Evolutionary conservation across 495 filamentous ascomycete genomes (phyloP).

Genomic region (Xylaria sp.): DNA sequence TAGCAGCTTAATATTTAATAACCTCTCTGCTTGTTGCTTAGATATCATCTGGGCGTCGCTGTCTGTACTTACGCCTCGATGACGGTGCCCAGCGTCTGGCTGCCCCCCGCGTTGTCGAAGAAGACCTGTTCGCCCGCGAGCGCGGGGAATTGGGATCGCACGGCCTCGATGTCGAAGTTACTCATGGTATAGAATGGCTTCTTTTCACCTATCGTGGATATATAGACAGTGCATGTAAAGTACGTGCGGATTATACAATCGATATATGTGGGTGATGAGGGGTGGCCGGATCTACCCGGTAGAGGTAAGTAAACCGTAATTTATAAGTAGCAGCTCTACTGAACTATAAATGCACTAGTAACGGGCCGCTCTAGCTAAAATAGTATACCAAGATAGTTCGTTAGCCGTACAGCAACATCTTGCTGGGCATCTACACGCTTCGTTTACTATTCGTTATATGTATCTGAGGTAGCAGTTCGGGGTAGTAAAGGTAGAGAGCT

Average conservation of each 20-base stretch:
- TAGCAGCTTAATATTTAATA: neutral
- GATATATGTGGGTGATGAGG: neutral
- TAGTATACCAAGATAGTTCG: too few species aligned
- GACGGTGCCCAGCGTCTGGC: slow-evolving; percentile 68
- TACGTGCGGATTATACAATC: neutral
- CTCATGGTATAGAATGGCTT: slow-evolving; percentile 23
- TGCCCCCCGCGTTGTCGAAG: slow-evolving; percentile 79
- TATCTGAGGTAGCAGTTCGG: slow-evolving; percentile 7
- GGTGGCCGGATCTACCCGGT: slow-evolving; percentile 15
- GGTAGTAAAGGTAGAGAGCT: too few species aligned
- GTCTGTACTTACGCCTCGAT: slow-evolving; percentile 64
- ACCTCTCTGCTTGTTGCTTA: too few species aligned
- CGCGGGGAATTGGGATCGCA: slow-evolving; percentile 70
- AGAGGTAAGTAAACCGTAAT: neutral
- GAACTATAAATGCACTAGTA: neutral
- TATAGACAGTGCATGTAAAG: neutral
- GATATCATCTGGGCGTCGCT: neutral
- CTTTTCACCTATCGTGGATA: neutral
- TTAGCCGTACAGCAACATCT: neutral
- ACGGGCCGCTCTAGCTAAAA: neutral
- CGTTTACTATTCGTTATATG: neutral
- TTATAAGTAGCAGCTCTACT: neutral
- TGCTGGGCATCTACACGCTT: neutral
- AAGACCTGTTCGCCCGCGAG: slow-evolving; percentile 69
- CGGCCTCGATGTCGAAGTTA: slow-evolving; percentile 57